Conservation (phyloP, 768 basidiomycete genomes). For the Filobasidium floriforme region DNA sequence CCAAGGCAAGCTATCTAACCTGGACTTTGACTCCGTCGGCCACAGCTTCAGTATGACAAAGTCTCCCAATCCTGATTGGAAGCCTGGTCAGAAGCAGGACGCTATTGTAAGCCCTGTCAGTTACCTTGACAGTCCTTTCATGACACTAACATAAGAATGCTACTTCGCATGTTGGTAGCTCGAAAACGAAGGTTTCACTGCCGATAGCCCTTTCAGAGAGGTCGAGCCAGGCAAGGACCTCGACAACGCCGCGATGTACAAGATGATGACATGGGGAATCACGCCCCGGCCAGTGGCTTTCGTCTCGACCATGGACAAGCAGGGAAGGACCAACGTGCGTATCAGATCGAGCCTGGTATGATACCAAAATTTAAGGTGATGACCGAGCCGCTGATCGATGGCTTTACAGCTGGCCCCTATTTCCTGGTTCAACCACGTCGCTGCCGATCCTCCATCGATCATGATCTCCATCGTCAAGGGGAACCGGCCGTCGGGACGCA, state of each 20-base stretch:
- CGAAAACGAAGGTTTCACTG: conserved; percentile 12
- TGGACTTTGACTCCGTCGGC: not conserved
- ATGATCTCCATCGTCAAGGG: conserved; percentile 54
- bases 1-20: too few species aligned
- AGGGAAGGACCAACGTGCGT: conserved; percentile 54
- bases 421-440: conserved; percentile 59
- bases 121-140: not conserved
- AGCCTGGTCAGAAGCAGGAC: conserved; percentile 16
- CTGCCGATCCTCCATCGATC: conserved; percentile 59
- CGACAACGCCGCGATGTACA: conserved; percentile 45
- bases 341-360: not conserved
- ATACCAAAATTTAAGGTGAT: too few species aligned
- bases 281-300: conserved; percentile 64
- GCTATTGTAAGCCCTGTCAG: not conserved
- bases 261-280: conserved; percentile 55
- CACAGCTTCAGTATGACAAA: conserved; percentile 12
- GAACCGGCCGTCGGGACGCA: conserved; percentile 31
- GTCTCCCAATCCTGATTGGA: conserved; percentile 15
- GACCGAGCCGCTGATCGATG: not conserved
- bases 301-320: conserved; percentile 55
- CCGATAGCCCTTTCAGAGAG: conserved; percentile 14
- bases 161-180: not conserved
- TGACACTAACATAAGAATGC: not conserved
- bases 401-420: conserved; percentile 38
- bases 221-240: conserved; percentile 11